These are phyloP conservation scores for Cordyceps farinosa DNA, from an alignment of 2,329 filamentous ascomycete genomes.

Conservation along the genomic window DNA sequence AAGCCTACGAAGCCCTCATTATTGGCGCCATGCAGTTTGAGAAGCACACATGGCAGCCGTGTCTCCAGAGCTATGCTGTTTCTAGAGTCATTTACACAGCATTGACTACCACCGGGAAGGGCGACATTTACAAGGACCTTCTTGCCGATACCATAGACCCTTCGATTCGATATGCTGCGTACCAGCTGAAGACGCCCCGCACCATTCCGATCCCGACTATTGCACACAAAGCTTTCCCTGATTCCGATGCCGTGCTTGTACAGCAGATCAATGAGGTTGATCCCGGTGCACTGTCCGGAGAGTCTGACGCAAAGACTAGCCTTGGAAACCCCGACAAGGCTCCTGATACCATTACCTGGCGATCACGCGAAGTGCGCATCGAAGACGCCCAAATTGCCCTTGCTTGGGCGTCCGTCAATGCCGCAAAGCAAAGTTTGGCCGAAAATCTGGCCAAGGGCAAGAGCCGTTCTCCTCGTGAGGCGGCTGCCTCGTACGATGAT, in stretches of 20 bases:
- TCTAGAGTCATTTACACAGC: constrained; percentile 80
- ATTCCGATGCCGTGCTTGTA: constrained; percentile 58
- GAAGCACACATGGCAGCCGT: constrained; percentile 79
- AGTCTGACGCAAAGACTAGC: constrained; percentile 46
- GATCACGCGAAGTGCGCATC: constrained; percentile 77
- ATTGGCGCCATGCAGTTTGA: constrained; percentile 78
- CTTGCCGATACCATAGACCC: constrained; percentile 84
- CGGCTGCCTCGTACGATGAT: constrained; percentile 84
- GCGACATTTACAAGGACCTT: constrained; percentile 81
- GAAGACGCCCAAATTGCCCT: constrained; percentile 91
- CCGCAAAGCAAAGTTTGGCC: constrained; percentile 47
- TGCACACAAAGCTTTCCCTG: constrained; percentile 73
- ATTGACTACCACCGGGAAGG: constrained; percentile 56
- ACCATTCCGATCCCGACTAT: constrained; percentile 78
- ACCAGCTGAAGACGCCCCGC: constrained; percentile 82
- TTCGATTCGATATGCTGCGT: constrained; percentile 90
- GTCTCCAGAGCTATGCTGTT: constrained; percentile 70
- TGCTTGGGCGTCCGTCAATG: constrained; percentile 67
- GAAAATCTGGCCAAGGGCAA: constrained; percentile 44
- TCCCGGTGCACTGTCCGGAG: constrained; percentile 38
- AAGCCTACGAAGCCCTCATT: constrained; percentile 76
- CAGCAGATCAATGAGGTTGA: constrained; percentile 68
- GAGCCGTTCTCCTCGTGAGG: constrained; percentile 55
- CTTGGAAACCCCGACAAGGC: constrained; percentile 50
- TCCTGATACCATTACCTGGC: constrained; percentile 79